phyloP scores from a whole-genome alignment of 2,329 filamentous ascomycete species.

The Madurella mycetomatis region DNA sequence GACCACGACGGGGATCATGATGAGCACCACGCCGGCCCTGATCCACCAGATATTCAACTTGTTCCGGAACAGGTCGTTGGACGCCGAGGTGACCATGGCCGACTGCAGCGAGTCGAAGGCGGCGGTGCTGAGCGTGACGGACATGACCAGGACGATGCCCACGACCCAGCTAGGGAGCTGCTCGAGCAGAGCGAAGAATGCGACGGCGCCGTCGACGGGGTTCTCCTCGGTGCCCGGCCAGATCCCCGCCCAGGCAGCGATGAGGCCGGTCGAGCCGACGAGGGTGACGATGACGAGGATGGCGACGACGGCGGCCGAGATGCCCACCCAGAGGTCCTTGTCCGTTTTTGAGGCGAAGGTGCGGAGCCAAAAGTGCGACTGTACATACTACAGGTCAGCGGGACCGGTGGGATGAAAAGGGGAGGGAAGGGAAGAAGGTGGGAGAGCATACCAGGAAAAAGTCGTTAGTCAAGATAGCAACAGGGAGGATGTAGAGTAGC shows the following conservation, averaged over 20 bases:
- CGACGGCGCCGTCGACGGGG: conserved; percentile 59
- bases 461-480: conserved; percentile 78
- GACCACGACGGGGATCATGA: conserved; percentile 71
- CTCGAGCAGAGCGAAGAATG: conserved; percentile 71
- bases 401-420: background rate
- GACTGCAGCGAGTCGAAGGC: conserved; percentile 78
- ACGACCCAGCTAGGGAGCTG: conserved; percentile 76
- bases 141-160: conserved; percentile 76
- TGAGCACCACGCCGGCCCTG: conserved; percentile 60
- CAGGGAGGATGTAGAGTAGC: conserved; percentile 75
- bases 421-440: background rate
- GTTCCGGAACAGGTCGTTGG: conserved; percentile 83
- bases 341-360: conserved; percentile 78
- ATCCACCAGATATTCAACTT: conserved; percentile 71
- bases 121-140: conserved; percentile 69
- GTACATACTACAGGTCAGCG: background rate
- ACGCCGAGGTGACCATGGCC: conserved; percentile 79
- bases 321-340: conserved; percentile 70
- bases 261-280: conserved; percentile 67
- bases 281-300: conserved; percentile 68
- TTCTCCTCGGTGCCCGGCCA: conserved; percentile 51
- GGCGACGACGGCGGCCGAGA: conserved; percentile 60
- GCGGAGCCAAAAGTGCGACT: conserved; percentile 75
- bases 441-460: conserved; percentile 61
- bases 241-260: conserved; percentile 74